These are phyloP conservation scores for Eucalyptus rudis DNA, from an alignment of 345 rosid species.

Conservation along the genomic window DNA sequence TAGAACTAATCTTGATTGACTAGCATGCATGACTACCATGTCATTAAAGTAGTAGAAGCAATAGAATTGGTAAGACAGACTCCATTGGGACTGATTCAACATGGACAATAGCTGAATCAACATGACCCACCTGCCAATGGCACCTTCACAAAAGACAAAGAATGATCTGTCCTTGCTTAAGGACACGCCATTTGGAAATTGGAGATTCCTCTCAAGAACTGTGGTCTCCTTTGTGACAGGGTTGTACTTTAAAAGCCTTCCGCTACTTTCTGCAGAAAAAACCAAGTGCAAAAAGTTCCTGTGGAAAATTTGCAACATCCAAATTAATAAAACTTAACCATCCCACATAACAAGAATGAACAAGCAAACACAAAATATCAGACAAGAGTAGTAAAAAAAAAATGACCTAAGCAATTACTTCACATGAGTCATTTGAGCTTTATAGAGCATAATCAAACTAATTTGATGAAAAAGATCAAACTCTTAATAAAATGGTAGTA, in stretches of 20 bases:
- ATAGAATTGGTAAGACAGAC: neutral
- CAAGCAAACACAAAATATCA: neutral
- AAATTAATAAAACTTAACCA: neutral
- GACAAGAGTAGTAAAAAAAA: neutral
- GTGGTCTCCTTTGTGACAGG: constrained; percentile 52
- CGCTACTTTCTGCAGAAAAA: constrained; percentile 55
- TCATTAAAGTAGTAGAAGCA: neutral
- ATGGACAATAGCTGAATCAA: neutral
- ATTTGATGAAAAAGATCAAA: neutral
- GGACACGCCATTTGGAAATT: constrained; percentile 82
- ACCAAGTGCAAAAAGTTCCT: constrained; percentile 88
- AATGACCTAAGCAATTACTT: neutral
- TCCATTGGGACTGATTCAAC: neutral
- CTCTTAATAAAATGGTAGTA: neutral
- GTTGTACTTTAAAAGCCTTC: constrained; percentile 73
- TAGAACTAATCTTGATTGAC: neutral
- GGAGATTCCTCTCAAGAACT: constrained; percentile 53
- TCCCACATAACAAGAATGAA: neutral
- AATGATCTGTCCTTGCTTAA: constrained; percentile 81
- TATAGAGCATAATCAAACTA: neutral
- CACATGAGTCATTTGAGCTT: neutral
- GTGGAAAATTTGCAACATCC: neutral
- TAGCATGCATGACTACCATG: neutral
- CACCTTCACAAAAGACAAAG: constrained; percentile 62
- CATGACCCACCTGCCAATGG: constrained; percentile 44